A percentile compares a stretch with the other conserved stretches of the same genome.
Evolutionary conservation across 169 alveolate genomes (phyloP).

Genomic region (Toxoplasma gondii): DNA sequence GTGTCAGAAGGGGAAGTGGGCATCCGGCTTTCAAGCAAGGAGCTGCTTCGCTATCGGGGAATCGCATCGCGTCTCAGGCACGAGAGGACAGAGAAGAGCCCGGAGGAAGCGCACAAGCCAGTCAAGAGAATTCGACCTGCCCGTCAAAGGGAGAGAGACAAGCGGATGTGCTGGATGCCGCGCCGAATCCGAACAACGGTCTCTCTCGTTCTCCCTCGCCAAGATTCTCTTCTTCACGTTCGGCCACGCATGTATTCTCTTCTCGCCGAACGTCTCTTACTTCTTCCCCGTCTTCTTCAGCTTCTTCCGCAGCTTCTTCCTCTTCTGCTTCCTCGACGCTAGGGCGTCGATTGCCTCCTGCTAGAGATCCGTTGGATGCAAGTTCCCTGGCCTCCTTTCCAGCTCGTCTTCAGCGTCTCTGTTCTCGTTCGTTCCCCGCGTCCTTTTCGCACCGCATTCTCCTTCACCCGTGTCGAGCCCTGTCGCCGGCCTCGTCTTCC

Average conservation of each 20-base stretch:
- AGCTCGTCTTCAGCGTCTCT: neutral
- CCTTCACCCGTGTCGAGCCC: neutral
- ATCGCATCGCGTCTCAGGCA: no score
- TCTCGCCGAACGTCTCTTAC: neutral
- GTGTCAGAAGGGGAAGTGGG: no score
- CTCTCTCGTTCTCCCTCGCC: neutral
- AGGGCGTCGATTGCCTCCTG: no score
- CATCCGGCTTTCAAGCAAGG: no score
- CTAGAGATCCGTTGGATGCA: neutral
- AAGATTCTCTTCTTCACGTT: neutral
- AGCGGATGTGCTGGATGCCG: neutral
- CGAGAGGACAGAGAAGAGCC: no score
- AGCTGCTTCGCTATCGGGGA: no score
- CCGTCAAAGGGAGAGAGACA: neutral
- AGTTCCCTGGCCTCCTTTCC: neutral
- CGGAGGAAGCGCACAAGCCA: no score
- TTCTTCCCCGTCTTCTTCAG: neutral
- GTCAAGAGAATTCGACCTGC: neutral
- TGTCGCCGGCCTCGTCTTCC: neutral
- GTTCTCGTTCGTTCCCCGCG: neutral
- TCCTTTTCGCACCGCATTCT: neutral
- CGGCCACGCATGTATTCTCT: neutral
- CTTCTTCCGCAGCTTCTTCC: neutral
- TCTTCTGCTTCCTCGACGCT: no score
- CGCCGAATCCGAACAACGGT: neutral